Conservation (phyloP, 2,329 filamentous ascomycete species). For the Pseudogymnoascus sp. region DNA sequence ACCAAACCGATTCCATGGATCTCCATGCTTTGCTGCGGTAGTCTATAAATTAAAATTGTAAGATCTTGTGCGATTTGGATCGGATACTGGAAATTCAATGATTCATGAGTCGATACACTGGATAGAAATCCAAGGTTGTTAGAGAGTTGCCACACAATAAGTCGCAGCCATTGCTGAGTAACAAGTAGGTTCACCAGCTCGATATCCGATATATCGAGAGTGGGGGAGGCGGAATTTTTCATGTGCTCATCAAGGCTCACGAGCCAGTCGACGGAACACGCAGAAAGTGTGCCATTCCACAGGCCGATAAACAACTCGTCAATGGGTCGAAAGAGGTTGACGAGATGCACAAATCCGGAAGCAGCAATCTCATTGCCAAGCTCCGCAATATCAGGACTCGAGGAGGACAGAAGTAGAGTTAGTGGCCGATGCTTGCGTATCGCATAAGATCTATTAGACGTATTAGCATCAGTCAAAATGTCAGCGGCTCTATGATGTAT, state of each 20-base stretch:
- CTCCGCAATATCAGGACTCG: conserved; percentile 41
- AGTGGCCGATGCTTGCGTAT: conserved; percentile 56
- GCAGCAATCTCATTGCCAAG: conserved; percentile 44
- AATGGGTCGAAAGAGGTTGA: conserved; percentile 53
- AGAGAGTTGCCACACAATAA: conserved; percentile 65
- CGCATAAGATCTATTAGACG: conserved; percentile 47
- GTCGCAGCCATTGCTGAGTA: conserved; percentile 62
- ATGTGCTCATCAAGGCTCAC: conserved; percentile 43
- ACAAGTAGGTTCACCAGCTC: conserved; percentile 62
- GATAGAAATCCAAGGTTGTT: conserved; percentile 58
- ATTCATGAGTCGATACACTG: conserved; percentile 47
- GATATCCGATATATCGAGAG: conserved; percentile 43
- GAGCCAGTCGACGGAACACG: conserved; percentile 30
- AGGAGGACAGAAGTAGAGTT: conserved; percentile 50
- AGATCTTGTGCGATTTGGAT: conserved; percentile 54
- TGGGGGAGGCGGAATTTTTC: conserved; percentile 33
- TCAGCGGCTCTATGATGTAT: conserved; percentile 9
- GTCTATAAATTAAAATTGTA: conserved; percentile 30
- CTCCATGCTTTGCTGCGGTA: conserved; percentile 36
- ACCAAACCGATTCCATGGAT: conserved; percentile 38
- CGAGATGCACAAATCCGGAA: conserved; percentile 51
- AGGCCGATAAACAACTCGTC: conserved; percentile 55
- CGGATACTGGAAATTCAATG: conserved; percentile 54
- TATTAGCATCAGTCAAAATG: not conserved
- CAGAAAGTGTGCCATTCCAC: conserved; percentile 51